Base-by-base conservation (phyloP, 202 grass and related monocot species). In the Setaria italica region DNA sequence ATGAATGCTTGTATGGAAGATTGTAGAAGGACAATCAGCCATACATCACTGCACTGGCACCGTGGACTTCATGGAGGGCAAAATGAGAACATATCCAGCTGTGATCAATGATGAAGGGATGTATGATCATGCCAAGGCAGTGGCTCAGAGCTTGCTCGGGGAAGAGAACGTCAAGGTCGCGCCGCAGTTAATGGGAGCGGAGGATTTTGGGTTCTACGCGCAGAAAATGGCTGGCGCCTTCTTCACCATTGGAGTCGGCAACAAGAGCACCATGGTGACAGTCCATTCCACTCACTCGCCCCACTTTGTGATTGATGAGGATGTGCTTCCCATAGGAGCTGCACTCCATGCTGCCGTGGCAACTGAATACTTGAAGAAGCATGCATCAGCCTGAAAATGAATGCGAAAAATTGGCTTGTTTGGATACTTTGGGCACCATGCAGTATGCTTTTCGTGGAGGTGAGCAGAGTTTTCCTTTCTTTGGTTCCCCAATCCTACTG, bases 151-250 rank as follows among this genome's bases (percentile, higher is more conserved):
- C 50, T 39, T 95, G 63, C 84, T 95, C 1, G 89, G 93, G 9
- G 57, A 60, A 62, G 62, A 17, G 5, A 89, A 84, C 6, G 84
- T 95, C 60, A 67, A 6, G 32, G 3, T 91, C 5, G 45, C 20
- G 2, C 58, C 78, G 4, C 84, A 85, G 37, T 0, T 53, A 6
- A 90, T 93, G 86, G 90, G 90, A 2, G 64, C 84, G 0, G 94
- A 95, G 88, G 90, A 95, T 66, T 95, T 95, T 2, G 90, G 81
- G 12, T 95, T 95, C 89, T 95, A 85, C 17, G 79, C 84, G 4
- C 89, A 91, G 39, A 76, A 72, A 49, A 87, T 89, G 78, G 66
- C 91, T 0, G 81, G 84, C 35, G 88, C 81, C 43, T 85, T 95
- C 71, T 93, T 95, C 62, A 78, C 5, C 12, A 86, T 95, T 20